Evolutionary conservation across 176 grass and related monocot genomes (phyloP).

Genomic region (Secale cereale): DNA sequence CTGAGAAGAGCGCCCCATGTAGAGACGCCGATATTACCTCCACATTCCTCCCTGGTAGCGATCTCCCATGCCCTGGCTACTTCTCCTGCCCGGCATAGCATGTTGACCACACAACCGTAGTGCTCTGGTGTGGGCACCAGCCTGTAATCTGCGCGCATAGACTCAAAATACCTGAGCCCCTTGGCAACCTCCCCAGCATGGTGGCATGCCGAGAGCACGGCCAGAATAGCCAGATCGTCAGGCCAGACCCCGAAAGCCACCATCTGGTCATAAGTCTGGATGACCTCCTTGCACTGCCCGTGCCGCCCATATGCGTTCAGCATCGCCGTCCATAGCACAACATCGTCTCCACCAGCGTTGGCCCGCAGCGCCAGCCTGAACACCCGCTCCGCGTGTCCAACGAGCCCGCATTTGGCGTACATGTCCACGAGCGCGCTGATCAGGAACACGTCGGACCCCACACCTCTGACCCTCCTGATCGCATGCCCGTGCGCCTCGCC

Average conservation of each 20-base stretch:
- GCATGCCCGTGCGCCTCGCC: constrained; percentile 39
- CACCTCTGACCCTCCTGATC: constrained; percentile 13
- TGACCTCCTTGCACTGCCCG: constrained; percentile 49
- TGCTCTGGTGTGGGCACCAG: constrained; percentile 52
- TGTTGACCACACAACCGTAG: constrained; percentile 52
- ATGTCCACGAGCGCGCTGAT: constrained; percentile 46
- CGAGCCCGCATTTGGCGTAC: constrained; percentile 60
- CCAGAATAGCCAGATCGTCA: constrained; percentile 49
- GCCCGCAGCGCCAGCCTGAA: constrained; percentile 19
- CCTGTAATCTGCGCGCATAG: constrained; percentile 10
- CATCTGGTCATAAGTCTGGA: constrained; percentile 48
- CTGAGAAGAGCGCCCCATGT: constrained; percentile 61
- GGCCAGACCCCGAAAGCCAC: constrained; percentile 28
- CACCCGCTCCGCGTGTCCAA: constrained; percentile 29
- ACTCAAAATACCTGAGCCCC: constrained; percentile 53
- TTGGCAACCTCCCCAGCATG: constrained; percentile 45
- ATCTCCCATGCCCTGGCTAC: constrained; percentile 59
- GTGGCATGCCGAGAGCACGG: constrained; percentile 60
- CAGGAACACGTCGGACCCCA: constrained; percentile 39
- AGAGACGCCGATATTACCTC: constrained; percentile 20
- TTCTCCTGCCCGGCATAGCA: constrained; percentile 51
- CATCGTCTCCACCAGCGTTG: constrained; percentile 20
- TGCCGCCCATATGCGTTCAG: constrained; percentile 59
- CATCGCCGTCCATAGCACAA: constrained; percentile 64
- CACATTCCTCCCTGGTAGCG: constrained; percentile 24